Percentiles rank a stretch among this genome's conserved stretches.
These are phyloP conservation scores for Mycotypha africana DNA, from an alignment of 371 early-diverging fungal genomes.

Conservation along the genomic window DNA sequence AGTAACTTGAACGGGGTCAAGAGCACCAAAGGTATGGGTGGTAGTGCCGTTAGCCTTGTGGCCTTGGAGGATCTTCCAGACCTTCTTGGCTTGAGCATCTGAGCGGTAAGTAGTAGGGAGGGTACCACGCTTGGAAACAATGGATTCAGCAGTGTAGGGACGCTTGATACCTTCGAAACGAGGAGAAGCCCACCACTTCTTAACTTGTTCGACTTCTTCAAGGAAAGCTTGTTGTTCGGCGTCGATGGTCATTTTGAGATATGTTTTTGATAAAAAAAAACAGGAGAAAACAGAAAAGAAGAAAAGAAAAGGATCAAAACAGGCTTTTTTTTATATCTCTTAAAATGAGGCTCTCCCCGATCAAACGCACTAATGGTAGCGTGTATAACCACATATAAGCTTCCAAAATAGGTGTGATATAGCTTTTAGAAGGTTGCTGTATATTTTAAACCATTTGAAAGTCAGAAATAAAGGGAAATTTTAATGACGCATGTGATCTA, in stretches of 20 bases:
- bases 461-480: too few relatives aligned
- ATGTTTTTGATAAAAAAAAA: too few relatives aligned
- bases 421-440: too few relatives aligned
- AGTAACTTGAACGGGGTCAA: slow-evolving; percentile 93
- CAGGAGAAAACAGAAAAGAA: background rate
- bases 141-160: slow-evolving; percentile 88
- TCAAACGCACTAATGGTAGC: too few relatives aligned
- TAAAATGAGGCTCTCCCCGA: too few relatives aligned
- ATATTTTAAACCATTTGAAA: too few relatives aligned
- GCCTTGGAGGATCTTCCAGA: slow-evolving; percentile 77
- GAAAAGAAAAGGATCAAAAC: too few relatives aligned
- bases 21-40: slow-evolving; percentile 91
- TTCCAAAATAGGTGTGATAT: too few relatives aligned
- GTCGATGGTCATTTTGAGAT: slow-evolving; percentile 24
- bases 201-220: slow-evolving; percentile 75
- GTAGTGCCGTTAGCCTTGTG: slow-evolving; percentile 78
- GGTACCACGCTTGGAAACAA: slow-evolving; percentile 89
- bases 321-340: too few relatives aligned
- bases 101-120: slow-evolving; percentile 75
- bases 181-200: slow-evolving; percentile 83
- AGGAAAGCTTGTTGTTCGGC: slow-evolving; percentile 70
- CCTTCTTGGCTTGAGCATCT: slow-evolving; percentile 87
- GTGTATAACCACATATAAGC: too few relatives aligned
- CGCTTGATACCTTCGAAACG: slow-evolving; percentile 85
- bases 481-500: too few relatives aligned